Percentiles rank a stretch among this genome's conserved stretches.
Evolutionary conservation across 225 moss, liverwort and hornwort species (phyloP).

Genomic region (Asterella californica): DNA sequence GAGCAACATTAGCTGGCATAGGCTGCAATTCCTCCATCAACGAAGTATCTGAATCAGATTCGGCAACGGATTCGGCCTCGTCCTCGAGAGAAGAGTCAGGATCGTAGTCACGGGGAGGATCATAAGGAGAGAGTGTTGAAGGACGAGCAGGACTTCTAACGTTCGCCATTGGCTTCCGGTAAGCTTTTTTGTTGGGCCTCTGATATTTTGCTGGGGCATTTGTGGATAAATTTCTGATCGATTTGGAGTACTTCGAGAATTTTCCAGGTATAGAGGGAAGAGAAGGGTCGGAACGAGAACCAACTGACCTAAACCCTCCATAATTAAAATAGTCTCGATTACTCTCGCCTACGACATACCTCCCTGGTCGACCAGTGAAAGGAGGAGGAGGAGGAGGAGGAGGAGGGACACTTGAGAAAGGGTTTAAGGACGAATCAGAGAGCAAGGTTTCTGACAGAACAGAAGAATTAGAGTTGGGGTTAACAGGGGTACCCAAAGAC

Average conservation of each 20-base stretch:
- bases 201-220: conserved; percentile 1
- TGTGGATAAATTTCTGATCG: conserved; percentile 30
- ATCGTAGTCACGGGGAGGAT: not conserved
- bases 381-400: conserved; percentile 29
- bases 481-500: not conserved
- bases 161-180: conserved; percentile 41
- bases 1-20: not conserved
- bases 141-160: conserved; percentile 14
- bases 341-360: conserved; percentile 1
- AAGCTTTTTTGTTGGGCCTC: conserved; percentile 31
- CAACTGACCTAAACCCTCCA: conserved; percentile 39
- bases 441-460: not conserved
- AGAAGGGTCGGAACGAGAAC: conserved; percentile 43
- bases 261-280: conserved; percentile 51
- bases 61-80: not conserved
- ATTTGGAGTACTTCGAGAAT: conserved; percentile 53
- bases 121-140: not conserved
- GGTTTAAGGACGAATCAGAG: conserved; percentile 17
- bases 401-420: not conserved
- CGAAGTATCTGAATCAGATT: conserved; percentile 6
- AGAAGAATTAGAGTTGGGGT: conserved; percentile 12
- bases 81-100: not conserved
- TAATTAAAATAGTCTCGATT: not conserved
- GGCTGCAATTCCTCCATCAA: not conserved
- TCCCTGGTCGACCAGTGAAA: conserved; percentile 15